These are phyloP conservation scores for Saccharum hybrid DNA, from an alignment of 202 grass and related monocot genomes.

Conservation along the genomic window DNA sequence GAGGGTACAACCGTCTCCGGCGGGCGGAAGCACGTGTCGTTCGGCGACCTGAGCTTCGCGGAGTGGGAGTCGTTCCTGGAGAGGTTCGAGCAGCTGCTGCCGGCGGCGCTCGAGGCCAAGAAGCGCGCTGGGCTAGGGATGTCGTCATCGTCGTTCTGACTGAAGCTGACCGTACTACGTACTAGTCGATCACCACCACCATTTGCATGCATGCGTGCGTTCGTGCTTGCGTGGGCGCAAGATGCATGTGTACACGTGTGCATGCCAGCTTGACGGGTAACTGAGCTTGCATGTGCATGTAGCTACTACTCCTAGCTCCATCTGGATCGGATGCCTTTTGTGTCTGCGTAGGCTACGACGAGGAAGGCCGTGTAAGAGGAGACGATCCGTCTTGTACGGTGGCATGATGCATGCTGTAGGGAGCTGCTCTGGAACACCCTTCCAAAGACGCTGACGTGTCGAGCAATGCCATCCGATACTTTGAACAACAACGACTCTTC, in stretches of 20 bases:
- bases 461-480: neutral
- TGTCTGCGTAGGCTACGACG: conserved; percentile 30
- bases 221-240: neutral
- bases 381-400: conserved; percentile 32
- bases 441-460: conserved; percentile 37
- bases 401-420: conserved; percentile 3
- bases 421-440: conserved; percentile 42
- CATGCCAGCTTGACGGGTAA: too few species aligned
- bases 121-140: conserved; percentile 29
- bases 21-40: conserved; percentile 51
- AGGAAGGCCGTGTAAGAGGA: conserved; percentile 34
- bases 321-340: conserved; percentile 13
- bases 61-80: conserved; percentile 80
- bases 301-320: neutral
- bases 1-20: conserved; percentile 54
- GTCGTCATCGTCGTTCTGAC: conserved; percentile 45
- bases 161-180: conserved; percentile 10
- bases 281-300: too few species aligned
- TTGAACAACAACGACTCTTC: conserved; percentile 10
- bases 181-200: neutral
- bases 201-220: neutral
- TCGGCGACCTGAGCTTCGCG: conserved; percentile 61
- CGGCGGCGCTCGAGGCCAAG: conserved; percentile 62
- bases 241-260: too few species aligned
- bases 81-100: conserved; percentile 77